Evolutionary conservation across 2,329 filamentous ascomycete species (phyloP), one percentile per base, ranked within the genome.

Genomic region (Trichophyton benhamiae): DNA sequence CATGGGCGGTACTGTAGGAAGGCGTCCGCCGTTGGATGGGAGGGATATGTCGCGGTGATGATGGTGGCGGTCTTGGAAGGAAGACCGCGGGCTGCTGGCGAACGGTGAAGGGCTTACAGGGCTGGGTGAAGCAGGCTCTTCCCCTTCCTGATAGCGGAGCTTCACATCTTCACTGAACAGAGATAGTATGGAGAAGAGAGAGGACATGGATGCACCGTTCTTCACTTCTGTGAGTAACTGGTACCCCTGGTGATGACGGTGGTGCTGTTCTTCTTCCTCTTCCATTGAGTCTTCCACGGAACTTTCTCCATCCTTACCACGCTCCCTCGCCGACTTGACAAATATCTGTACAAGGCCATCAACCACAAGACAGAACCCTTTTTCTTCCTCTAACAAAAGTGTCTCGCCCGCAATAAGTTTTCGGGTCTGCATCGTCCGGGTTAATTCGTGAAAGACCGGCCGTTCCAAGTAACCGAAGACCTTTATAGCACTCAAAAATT

Each of bases 151-250:
- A 65, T 86, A 80, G 22, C 85, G 83, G 38, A 99, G 78, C 66
- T 88, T 88, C 60, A 99, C 85, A 69, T 96, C 91, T 72, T 99
- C 94, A 2, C 94, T 99, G 70, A 99, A 99, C 0, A 99, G 79
- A 1, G 92, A 95, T 75, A 66, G 84, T 66, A 99, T 96, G 0
- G 94, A 97, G 74, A 99, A 99, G 1, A 99, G 76, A 0, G 94
- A 99, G 3, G 94, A 99, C 92, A 99, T 96, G 0, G 95, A 92
- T 0, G 94, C 91, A 13, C 94, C 94, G 68, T 99, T 99, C 69
- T 94, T 95, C 60, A 99, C 92, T 74, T 99, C 95, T 0, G 94
- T 99, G 60, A 99, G 79, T 44, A 99, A 81, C 72, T 97, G 94
- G 69, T 99, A 99, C 36, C 87, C 89, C 71, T 96, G 91, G 61